phyloP scores from a whole-genome alignment of 1,139 yeast species.

The Saccharomycopsis hybrid region DNA sequence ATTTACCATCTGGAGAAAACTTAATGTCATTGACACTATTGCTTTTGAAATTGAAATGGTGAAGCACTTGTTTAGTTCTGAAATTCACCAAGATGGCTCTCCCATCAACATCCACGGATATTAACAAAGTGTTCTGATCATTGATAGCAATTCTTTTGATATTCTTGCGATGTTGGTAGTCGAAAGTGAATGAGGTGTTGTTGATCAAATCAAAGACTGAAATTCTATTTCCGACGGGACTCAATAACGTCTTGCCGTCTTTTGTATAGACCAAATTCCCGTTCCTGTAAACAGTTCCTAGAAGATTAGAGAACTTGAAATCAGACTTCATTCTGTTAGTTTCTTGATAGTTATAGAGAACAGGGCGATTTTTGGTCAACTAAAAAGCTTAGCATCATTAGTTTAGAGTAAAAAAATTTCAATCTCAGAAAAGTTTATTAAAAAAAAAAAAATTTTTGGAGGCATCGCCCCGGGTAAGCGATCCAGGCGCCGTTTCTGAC shows the following conservation, averaged over 20 bases:
- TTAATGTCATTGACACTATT: constrained; percentile 56
- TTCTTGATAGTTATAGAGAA: background rate
- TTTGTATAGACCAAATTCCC: constrained; percentile 85
- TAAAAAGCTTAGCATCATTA: too few relatives aligned
- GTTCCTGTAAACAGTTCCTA: constrained; percentile 91
- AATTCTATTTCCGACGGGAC: constrained; percentile 95
- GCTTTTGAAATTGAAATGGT: constrained; percentile 82
- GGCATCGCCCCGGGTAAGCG: constrained; percentile 4
- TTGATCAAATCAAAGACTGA: constrained; percentile 80
- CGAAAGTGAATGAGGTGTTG: constrained; percentile 82
- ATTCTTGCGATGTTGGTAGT: constrained; percentile 88
- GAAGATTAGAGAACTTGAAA: constrained; percentile 68
- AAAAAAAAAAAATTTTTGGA: constrained; percentile 3
- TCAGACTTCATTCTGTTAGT: constrained; percentile 46
- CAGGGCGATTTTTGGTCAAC: background rate
- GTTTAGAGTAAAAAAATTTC: background rate
- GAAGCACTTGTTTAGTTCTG: constrained; percentile 77
- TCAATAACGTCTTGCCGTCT: constrained; percentile 75
- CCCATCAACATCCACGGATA: constrained; percentile 91
- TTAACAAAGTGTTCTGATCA: constrained; percentile 67
- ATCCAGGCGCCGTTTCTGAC: too few relatives aligned
- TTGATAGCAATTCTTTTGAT: constrained; percentile 76
- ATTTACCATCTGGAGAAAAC: constrained; percentile 84
- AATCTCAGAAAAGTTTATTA: background rate
- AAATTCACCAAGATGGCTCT: constrained; percentile 88